These are phyloP conservation scores for Malus asiatica DNA, from an alignment of 306 rosid species.

Conservation along the genomic window DNA sequence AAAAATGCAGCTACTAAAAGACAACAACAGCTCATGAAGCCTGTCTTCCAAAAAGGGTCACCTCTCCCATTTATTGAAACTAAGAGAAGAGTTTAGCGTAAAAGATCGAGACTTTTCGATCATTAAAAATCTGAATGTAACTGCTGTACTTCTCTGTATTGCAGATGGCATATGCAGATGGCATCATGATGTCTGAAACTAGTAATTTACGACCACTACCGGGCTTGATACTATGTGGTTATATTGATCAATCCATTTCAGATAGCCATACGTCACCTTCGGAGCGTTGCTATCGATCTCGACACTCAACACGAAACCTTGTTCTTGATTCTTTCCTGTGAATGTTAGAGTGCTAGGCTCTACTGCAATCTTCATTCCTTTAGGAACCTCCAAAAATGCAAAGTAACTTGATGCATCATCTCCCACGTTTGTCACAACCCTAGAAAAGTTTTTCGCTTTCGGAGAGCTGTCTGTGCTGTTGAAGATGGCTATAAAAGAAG, in stretches of 20 bases:
- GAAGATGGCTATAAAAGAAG: slow-evolving; percentile 3
- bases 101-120: too few species aligned
- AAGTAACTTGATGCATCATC: not conserved
- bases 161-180: not conserved
- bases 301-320: not conserved
- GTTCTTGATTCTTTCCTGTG: not conserved
- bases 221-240: slow-evolving; percentile 8
- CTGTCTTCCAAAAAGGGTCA: too few species aligned
- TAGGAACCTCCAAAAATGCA: not conserved
- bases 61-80: too few species aligned
- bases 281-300: not conserved
- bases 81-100: too few species aligned
- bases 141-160: too few species aligned
- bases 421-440: slow-evolving; percentile 13
- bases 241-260: not conserved
- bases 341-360: slow-evolving; percentile 1
- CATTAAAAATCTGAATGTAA: too few species aligned
- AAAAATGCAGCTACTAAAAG: too few species aligned
- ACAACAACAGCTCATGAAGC: too few species aligned
- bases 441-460: not conserved
- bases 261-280: not conserved
- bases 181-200: not conserved
- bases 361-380: not conserved
- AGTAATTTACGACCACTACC: not conserved
- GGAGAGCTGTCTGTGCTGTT: not conserved